phyloP scores from a whole-genome alignment of 2,329 filamentous ascomycete genomes.

The Fusarium sp. region DNA sequence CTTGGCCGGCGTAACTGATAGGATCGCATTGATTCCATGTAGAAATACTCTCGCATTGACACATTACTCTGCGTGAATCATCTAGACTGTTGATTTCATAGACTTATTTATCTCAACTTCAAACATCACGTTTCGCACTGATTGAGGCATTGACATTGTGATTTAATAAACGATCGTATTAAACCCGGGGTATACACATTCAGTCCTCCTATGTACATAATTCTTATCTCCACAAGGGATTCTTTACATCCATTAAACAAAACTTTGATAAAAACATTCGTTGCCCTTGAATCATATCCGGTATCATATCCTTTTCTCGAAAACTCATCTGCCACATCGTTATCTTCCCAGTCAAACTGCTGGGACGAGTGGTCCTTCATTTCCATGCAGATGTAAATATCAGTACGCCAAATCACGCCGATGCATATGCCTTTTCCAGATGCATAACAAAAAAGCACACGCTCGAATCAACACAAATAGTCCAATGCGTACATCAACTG shows the following conservation, averaged over 20 bases:
- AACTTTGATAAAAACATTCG: slow-evolving; percentile 20
- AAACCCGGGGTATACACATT: slow-evolving; percentile 33
- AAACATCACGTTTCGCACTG: not conserved
- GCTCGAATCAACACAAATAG: slow-evolving; percentile 7
- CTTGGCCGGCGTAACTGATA: slow-evolving; percentile 42
- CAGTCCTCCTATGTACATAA: slow-evolving; percentile 24
- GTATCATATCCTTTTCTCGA: slow-evolving; percentile 24
- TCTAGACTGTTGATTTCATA: slow-evolving; percentile 35
- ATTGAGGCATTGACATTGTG: not conserved
- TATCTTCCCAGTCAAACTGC: slow-evolving; percentile 16
- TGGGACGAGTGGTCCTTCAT: slow-evolving; percentile 5
- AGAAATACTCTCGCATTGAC: slow-evolving; percentile 34
- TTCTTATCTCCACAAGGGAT: slow-evolving; percentile 4
- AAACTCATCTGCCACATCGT: slow-evolving; percentile 32
- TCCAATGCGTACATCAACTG: slow-evolving; percentile 45
- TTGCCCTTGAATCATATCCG: slow-evolving; percentile 22
- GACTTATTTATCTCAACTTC: slow-evolving; percentile 11
- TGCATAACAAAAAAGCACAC: slow-evolving; percentile 17
- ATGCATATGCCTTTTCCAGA: slow-evolving; percentile 33
- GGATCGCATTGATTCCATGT: slow-evolving; percentile 39
- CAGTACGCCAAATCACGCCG: slow-evolving; percentile 30
- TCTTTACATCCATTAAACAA: slow-evolving; percentile 21
- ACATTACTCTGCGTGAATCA: slow-evolving; percentile 31
- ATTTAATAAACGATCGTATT: slow-evolving; percentile 8
- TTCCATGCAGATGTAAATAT: slow-evolving; percentile 22